Conservation (phyloP, 306 rosid species). For the Alnus rubra region DNA sequence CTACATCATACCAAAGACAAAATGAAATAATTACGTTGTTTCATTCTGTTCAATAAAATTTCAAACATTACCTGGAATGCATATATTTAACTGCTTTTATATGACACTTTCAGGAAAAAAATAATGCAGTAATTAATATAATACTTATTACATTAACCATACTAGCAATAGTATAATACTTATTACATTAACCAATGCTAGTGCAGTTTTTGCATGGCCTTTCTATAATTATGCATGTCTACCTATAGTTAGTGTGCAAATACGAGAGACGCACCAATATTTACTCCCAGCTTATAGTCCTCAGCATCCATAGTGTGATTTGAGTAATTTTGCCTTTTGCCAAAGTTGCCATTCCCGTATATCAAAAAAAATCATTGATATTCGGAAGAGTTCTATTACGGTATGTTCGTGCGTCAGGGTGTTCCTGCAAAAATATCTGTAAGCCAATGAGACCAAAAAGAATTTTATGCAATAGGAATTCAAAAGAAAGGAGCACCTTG, state of each 20-base stretch:
- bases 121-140: not conserved
- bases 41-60: not conserved
- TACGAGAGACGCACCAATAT: conserved; percentile 37
- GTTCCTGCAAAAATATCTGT: conserved; percentile 41
- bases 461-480: not conserved
- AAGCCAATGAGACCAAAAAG: conserved; percentile 23
- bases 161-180: not conserved
- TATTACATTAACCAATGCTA: not conserved
- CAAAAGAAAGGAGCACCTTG: conserved; percentile 38
- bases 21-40: not conserved
- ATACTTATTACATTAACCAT: not conserved
- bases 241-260: conserved; percentile 2
- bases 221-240: not conserved
- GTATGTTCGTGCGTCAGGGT: conserved; percentile 43
- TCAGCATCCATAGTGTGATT: conserved; percentile 25
- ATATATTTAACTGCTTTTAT: not conserved
- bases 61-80: not conserved
- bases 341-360: conserved; percentile 34
- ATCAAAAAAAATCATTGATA: conserved; percentile 57
- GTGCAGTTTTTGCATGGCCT: conserved; percentile 1
- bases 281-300: conserved; percentile 29
- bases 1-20: conserved; percentile 2
- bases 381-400: conserved; percentile 51
- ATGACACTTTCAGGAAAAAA: not conserved
- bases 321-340: conserved; percentile 21